These are phyloP conservation scores for Schizosaccharomyces cryophilus DNA, from an alignment of 805 yeast genomes.

Conservation along the genomic window DNA sequence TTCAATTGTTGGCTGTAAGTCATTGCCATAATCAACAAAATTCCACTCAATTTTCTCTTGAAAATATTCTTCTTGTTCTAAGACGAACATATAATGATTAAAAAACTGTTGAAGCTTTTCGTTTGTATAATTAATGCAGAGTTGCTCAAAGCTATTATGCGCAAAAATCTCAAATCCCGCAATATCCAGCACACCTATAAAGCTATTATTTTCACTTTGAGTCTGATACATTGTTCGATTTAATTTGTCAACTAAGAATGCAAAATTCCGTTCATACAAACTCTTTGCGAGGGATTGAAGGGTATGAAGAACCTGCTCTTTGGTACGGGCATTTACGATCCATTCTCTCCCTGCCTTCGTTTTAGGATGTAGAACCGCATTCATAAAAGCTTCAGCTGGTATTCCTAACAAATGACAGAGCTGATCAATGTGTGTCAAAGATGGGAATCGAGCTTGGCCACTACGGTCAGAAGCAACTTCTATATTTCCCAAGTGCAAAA, in stretches of 20 bases:
- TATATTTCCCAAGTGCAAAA: slow-evolving; percentile 69
- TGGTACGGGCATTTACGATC: slow-evolving; percentile 54
- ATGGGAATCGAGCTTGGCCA: slow-evolving; percentile 46
- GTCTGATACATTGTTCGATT: slow-evolving; percentile 38
- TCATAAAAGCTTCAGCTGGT: slow-evolving; percentile 25
- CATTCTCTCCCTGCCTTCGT: slow-evolving; percentile 79
- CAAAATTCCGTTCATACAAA: slow-evolving; percentile 63
- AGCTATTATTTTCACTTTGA: slow-evolving; percentile 16
- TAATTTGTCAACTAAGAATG: slow-evolving; percentile 46
- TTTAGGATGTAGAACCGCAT: slow-evolving; percentile 46
- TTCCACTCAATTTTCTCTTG: slow-evolving; percentile 86
- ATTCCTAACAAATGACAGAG: slow-evolving; percentile 47
- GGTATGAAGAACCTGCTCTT: slow-evolving; percentile 55
- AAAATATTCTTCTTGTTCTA: slow-evolving; percentile 91
- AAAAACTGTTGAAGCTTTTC: slow-evolving; percentile 92
- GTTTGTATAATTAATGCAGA: slow-evolving; percentile 89
- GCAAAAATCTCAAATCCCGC: slow-evolving; percentile 96
- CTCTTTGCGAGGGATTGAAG: slow-evolving; percentile 74
- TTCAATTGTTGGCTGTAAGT: slow-evolving; percentile 81
- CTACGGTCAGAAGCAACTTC: slow-evolving; percentile 36
- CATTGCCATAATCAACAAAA: slow-evolving; percentile 82
- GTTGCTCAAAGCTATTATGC: slow-evolving; percentile 84
- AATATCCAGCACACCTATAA: slow-evolving; percentile 86
- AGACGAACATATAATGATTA: slow-evolving; percentile 82
- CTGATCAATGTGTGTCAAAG: slow-evolving; percentile 25